A percentile compares a stretch with the other conserved stretches of the same genome.
Evolutionary conservation across 2,329 filamentous ascomycete genomes (phyloP).

Genomic region (Aspergillus costaricaensis): DNA sequence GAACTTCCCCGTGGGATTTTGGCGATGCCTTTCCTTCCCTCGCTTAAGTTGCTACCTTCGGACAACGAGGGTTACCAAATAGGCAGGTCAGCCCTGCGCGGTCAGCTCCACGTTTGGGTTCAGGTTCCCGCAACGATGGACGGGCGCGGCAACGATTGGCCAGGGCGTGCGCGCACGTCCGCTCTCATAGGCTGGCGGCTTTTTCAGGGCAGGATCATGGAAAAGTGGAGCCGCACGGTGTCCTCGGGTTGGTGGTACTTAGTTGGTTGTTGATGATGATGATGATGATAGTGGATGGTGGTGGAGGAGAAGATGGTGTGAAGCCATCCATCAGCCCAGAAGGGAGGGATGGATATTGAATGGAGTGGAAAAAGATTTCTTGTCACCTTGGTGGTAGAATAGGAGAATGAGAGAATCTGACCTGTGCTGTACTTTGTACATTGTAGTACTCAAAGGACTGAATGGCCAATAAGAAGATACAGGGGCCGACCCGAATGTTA

Average conservation of each 20-base stretch:
- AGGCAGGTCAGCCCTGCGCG: slow-evolving; percentile 10
- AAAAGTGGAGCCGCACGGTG: not conserved
- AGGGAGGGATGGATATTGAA: no score
- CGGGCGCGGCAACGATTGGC: not conserved
- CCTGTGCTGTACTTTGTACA: no score
- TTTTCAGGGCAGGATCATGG: not conserved
- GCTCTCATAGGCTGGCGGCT: not conserved
- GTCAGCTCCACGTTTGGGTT: slow-evolving; percentile 6
- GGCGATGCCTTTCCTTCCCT: not conserved
- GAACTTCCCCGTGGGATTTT: slow-evolving; percentile 12
- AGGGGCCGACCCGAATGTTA: slow-evolving; percentile 2
- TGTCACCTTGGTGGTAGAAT: no score
- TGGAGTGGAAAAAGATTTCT: no score
- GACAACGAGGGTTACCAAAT: not conserved
- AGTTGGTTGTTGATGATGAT: no score
- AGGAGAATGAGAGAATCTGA: no score
- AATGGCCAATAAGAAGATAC: not conserved
- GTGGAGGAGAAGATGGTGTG: not conserved
- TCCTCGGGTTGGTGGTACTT: not conserved
- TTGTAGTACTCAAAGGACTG: no score
- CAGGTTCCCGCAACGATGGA: not conserved
- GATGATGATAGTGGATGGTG: not conserved
- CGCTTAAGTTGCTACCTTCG: slow-evolving; percentile 11
- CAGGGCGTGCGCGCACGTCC: not conserved
- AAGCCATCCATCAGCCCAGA: not conserved